A percentile compares a stretch with the other conserved stretches of the same genome.
phyloP scores from a whole-genome alignment of 75 land plant species.

The Picea sitchensis region DNA sequence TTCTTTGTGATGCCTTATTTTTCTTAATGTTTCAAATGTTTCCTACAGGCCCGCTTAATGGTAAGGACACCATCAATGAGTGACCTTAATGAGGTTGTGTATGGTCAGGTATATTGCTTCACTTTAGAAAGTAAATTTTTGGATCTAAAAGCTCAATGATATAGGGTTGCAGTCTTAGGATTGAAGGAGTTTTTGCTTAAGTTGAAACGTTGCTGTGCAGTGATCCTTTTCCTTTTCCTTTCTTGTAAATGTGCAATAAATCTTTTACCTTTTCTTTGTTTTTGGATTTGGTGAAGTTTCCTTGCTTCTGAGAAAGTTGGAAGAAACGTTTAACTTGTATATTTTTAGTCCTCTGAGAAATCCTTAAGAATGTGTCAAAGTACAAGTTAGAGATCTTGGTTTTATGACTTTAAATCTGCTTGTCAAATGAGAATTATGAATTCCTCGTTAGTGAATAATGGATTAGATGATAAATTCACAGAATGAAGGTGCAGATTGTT shows the following conservation, averaged over 20 bases:
- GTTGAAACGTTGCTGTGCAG: background rate
- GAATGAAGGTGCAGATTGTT: background rate
- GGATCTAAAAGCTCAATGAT: background rate
- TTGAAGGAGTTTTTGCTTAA: background rate
- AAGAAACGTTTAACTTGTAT: background rate
- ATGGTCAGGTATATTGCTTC: slow-evolving; percentile 77
- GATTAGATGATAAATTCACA: background rate
- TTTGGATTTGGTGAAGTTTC: background rate
- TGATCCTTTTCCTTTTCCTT: background rate
- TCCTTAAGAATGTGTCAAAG: background rate
- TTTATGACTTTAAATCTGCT: background rate
- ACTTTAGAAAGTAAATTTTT: too few relatives aligned
- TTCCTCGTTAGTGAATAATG: background rate
- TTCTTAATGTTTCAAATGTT: slow-evolving; percentile 5
- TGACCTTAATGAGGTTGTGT: slow-evolving; percentile 91
- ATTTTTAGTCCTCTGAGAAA: background rate
- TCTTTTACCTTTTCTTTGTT: background rate
- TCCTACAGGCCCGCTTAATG: slow-evolving; percentile 73
- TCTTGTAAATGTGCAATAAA: background rate
- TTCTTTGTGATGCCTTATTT: background rate
- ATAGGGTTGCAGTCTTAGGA: background rate
- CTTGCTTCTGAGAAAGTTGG: background rate
- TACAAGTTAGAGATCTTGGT: background rate
- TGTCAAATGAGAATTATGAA: background rate
- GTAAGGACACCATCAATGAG: slow-evolving; percentile 97